Evolutionary conservation across 805 yeast genomes (phyloP), one percentile per base, ranked within the genome.

Genomic region (Yamadazyma olivae): DNA sequence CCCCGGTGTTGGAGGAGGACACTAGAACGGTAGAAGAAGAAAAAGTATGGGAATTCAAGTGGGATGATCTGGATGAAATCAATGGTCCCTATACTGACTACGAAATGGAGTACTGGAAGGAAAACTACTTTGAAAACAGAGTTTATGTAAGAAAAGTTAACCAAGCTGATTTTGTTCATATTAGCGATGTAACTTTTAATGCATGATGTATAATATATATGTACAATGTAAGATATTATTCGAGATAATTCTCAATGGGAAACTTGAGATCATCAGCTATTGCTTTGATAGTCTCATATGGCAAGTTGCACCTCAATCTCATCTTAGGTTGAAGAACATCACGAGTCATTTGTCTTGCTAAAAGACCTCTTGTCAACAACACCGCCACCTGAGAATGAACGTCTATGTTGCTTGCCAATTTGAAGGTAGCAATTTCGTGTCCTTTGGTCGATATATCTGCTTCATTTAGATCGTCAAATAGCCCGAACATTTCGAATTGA

Each of bases 271-370:
- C 85, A 15, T 66, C 57, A 0, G 95, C 79, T 25, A 88, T 64
- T 32, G 70, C 68, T 42, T 71, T 70, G 8, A 83, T 73, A 6
- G 77, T 70, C 22, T 71, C 72, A 84, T 87, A 88, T 27, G 78
- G 71, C 6, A 83, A 77, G 49, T 84, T 85, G 42, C 87, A 79
- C 52, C 75, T 81, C 95, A 95, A 89, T 49, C 81, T 76, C 1
- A 84, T 74, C 38, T 77, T 75, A 14, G 88, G 77, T 36, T 78
- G 82, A 27, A 88, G 59, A 17, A 74, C 72, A 50, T 83, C 89
- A 10, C 55, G 59, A 45, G 46, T 66, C 41, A 44, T 68, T 43
- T 46, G 72, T 55, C 51, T 70, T 7, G 70, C 54, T 10, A 76
- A 43, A 39, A 81, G 53, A 22, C 79, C 79, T 45, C 79, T 65